phyloP scores from a whole-genome alignment of 768 basidiomycete species.

The Kwoniella dejecticola region DNA sequence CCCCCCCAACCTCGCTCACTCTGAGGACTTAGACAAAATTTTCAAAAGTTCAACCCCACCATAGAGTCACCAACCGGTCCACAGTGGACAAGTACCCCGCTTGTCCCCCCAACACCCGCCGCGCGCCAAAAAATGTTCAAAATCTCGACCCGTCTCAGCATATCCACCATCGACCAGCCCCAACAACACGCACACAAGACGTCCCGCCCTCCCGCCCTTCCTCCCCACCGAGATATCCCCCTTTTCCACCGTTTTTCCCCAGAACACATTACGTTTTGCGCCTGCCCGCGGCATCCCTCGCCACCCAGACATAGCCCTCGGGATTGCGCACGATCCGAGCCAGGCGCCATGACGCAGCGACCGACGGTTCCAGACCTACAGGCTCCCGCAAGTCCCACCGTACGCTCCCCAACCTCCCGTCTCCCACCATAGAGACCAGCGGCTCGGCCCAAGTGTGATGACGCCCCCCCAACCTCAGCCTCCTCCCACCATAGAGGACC shows the following conservation, averaged over 20 bases:
- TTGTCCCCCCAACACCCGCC: background rate
- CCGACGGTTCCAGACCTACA: background rate
- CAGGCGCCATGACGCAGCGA: background rate
- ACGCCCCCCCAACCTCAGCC: background rate
- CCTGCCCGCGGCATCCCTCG: background rate
- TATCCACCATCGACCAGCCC: background rate
- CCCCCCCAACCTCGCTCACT: constrained; percentile 74
- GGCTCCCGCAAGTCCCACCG: background rate
- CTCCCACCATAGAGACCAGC: background rate
- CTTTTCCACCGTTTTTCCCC: background rate
- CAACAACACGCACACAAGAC: background rate
- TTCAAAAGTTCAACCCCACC: constrained; percentile 2
- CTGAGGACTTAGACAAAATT: constrained; percentile 67
- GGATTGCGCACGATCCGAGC: constrained; percentile 6
- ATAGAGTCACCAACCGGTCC: background rate
- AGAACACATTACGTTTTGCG: constrained; percentile 1
- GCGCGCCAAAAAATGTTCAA: constrained; percentile 1
- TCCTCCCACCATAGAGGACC: background rate
- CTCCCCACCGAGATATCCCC: background rate
- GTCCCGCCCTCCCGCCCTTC: constrained; percentile 1
- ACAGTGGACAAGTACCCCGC: constrained; percentile 14
- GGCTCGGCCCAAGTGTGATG: background rate
- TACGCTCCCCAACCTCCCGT: background rate
- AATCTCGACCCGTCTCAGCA: background rate
- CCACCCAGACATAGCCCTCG: background rate